Evolutionary conservation across 305 asterid genomes (phyloP), one percentile per base, ranked within the genome.

Genomic region (Fraxinus velutina): DNA sequence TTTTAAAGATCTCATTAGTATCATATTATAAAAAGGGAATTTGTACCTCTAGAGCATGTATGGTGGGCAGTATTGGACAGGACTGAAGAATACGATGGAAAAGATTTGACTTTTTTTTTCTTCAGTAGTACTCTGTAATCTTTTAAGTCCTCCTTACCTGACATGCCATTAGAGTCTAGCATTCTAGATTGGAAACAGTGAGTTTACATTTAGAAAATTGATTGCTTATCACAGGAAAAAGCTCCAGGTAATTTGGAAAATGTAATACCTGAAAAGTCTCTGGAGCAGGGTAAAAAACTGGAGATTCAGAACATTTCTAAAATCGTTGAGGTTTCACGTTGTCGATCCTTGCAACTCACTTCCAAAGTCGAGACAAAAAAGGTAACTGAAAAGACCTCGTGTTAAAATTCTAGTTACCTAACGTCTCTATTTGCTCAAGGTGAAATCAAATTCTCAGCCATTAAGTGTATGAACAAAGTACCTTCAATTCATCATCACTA

Each of bases 281-380:
- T 83, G 75, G 83, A 64, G 66, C 83, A 64, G 77, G 78, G 73
- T 74, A 81, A 70, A 75, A 83, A 75, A 77, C 33, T 84, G 83
- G 90, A 87, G 89, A 78, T 80, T 39, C 88, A 80, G 4, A 89
- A 77, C 76, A 80, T 83, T 29, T 80, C 92, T 52, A 88, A 88
- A 84, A 89, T 90, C 10, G 85, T 90, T 72, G 93, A 89, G 78
- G 88, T 92, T 82, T 82, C 93, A 57, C 81, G 80, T 52, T 93
- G 93, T 84, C 86, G 83, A 62, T 88, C 88, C 33, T 72, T 89
- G 89, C 83, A 86, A 34, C 91, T 93, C 85, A 33, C 87, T 80
- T 91, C 90, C 13, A 89, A 89, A 68, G 77, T 78, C 76, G 85
- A 86, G 86, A 79, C 84, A 42, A 84, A 75, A 73, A 73, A 71